Percentiles rank a stretch among this genome's conserved stretches.
These are phyloP conservation scores for Biscutella laevigata DNA, from an alignment of 441 rosid genomes.

Conservation along the genomic window DNA sequence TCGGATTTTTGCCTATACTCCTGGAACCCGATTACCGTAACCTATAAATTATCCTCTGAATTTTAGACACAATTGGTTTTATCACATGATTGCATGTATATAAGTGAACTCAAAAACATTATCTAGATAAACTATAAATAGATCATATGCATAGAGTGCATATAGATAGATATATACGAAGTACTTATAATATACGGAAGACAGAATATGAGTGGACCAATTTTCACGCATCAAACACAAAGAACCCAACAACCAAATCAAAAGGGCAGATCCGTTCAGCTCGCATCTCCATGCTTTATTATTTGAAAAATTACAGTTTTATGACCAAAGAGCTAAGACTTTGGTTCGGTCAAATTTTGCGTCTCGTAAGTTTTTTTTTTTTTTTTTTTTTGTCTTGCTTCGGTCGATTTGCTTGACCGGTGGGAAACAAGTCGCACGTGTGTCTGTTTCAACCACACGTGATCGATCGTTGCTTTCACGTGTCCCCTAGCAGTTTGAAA, in stretches of 20 bases:
- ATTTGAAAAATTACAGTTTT: background rate
- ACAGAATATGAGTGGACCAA: background rate
- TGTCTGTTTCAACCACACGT: slow-evolving; percentile 1
- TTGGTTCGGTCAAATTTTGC: background rate
- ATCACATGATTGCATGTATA: no score
- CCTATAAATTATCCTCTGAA: no score
- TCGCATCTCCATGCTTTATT: background rate
- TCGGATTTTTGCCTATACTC: no score
- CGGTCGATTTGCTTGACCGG: background rate
- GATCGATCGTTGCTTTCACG: slow-evolving; percentile 8
- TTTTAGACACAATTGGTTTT: no score
- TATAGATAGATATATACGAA: background rate
- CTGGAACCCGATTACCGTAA: no score
- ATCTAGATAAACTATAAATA: no score
- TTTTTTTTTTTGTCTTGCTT: no score
- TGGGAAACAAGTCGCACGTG: background rate
- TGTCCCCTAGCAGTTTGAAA: background rate
- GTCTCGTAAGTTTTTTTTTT: background rate
- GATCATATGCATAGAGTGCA: background rate
- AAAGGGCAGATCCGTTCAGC: background rate
- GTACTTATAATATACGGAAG: background rate
- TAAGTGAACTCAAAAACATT: no score
- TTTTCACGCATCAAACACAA: background rate
- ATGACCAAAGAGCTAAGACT: background rate
- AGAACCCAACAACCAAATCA: background rate